Conservation (phyloP, 371 early-diverging fungal species). For the Mortierella polycephala region DNA sequence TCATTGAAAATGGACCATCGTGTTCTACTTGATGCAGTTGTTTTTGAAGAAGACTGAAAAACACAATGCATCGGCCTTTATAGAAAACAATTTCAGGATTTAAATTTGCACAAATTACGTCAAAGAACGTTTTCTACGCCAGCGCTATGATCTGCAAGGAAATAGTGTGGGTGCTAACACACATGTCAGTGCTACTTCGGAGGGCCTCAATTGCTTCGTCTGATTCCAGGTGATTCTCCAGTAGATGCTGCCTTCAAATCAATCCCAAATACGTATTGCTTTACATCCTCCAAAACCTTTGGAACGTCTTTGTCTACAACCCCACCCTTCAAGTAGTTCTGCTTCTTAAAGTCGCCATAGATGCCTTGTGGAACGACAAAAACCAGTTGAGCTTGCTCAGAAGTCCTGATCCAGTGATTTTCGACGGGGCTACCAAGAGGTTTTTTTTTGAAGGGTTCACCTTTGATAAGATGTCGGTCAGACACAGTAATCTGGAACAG, state of each 20-base stretch:
- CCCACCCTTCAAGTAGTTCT: neutral
- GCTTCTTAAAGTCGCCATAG: neutral
- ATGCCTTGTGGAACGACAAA: slow-evolving; percentile 1
- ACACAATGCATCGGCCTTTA: neutral
- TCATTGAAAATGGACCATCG: slow-evolving; percentile 31
- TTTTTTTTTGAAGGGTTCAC: neutral
- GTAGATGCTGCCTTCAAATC: neutral
- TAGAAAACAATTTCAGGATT: no score
- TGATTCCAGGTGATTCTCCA: neutral
- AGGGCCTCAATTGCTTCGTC: no score
- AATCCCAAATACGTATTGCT: slow-evolving; percentile 4
- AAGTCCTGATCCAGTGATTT: neutral
- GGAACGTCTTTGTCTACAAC: neutral
- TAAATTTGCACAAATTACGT: no score
- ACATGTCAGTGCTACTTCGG: no score
- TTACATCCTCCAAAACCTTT: neutral
- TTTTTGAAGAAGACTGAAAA: slow-evolving; percentile 9
- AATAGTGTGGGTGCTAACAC: no score
- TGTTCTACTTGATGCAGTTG: slow-evolving; percentile 50
- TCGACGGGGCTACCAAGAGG: slow-evolving; percentile 1
- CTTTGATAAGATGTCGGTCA: neutral
- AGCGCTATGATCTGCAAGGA: no score
- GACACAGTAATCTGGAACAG: neutral
- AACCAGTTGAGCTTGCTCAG: neutral
- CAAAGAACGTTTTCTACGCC: no score